Conservation (phyloP, 139 green algal genomes). For the Picochlorum sp. region DNA sequence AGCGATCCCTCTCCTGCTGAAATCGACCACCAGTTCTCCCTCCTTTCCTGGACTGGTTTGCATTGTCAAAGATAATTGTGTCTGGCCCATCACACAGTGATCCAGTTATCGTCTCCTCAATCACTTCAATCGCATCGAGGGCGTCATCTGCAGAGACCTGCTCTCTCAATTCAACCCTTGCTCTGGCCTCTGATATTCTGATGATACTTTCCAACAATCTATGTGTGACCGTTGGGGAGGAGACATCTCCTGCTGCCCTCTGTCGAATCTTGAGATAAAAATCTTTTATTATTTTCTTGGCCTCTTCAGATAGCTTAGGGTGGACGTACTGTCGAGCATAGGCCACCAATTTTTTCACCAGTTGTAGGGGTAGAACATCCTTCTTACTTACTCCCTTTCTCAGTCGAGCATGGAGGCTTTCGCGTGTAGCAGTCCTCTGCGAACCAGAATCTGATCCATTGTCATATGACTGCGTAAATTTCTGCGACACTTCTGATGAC, state of each 20-base stretch:
- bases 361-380: constrained; percentile 48
- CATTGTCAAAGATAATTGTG: constrained; percentile 39
- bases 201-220: constrained; percentile 89
- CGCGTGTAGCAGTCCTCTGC: too few species aligned
- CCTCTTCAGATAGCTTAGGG: constrained; percentile 49
- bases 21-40: constrained; percentile 28
- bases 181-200: constrained; percentile 79
- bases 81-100: constrained; percentile 32
- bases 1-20: constrained; percentile 48
- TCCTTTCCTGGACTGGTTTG: constrained; percentile 8
- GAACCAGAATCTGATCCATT: background rate
- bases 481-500: constrained; percentile 4
- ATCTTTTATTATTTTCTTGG: constrained; percentile 16
- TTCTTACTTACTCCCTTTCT: constrained; percentile 10
- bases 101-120: constrained; percentile 49
- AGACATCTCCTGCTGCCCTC: constrained; percentile 7
- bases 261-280: constrained; percentile 30
- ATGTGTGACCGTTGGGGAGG: constrained; percentile 29
- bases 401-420: constrained; percentile 17
- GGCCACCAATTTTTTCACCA: constrained; percentile 85
- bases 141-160: constrained; percentile 62
- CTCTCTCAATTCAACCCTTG: constrained; percentile 69
- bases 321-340: constrained; percentile 78
- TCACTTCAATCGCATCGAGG: constrained; percentile 66
- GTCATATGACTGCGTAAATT: background rate